Evolutionary conservation across 306 rosid genomes (phyloP).

Genomic region (Ziziphus jujuba): DNA sequence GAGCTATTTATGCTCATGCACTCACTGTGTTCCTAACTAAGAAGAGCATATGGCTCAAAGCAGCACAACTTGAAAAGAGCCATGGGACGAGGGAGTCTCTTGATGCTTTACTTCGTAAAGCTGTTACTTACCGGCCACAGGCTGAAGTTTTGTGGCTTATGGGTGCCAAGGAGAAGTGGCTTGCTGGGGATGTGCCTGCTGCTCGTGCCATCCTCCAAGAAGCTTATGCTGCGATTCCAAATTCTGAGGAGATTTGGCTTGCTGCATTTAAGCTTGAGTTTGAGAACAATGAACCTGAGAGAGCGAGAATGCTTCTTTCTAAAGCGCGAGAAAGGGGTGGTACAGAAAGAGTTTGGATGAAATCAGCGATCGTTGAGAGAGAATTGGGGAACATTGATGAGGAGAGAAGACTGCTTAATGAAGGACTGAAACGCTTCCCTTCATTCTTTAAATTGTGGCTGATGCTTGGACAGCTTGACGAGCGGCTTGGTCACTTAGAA

Average conservation of each 20-base stretch:
- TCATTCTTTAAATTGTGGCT: conserved; percentile 84
- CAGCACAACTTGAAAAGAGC: conserved; percentile 93
- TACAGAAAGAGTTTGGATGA: conserved; percentile 91
- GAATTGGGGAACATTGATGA: conserved; percentile 75
- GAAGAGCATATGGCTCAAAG: conserved; percentile 96
- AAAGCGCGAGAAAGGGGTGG: conserved; percentile 95
- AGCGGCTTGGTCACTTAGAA: conserved; percentile 56
- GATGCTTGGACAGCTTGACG: conserved; percentile 96
- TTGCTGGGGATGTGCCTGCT: conserved; percentile 88
- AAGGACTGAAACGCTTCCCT: conserved; percentile 77
- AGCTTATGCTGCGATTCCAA: conserved; percentile 91
- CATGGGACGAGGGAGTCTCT: conserved; percentile 90
- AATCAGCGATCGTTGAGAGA: conserved; percentile 91
- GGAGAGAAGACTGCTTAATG: conserved; percentile 70
- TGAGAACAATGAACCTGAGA: conserved; percentile 90
- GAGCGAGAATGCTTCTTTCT: conserved; percentile 90
- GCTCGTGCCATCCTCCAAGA: conserved; percentile 90
- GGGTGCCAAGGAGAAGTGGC: conserved; percentile 99
- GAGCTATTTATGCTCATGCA: conserved; percentile 87
- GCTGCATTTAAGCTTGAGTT: conserved; percentile 93
- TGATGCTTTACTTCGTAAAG: conserved; percentile 82
- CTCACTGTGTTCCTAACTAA: conserved; percentile 81
- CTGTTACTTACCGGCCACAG: conserved; percentile 85
- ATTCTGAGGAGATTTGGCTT: conserved; percentile 95
- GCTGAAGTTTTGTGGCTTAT: conserved; percentile 98